Evolutionary conservation across 2,329 filamentous ascomycete species (phyloP).

Genomic region (Pseudogymnoascus sp.): DNA sequence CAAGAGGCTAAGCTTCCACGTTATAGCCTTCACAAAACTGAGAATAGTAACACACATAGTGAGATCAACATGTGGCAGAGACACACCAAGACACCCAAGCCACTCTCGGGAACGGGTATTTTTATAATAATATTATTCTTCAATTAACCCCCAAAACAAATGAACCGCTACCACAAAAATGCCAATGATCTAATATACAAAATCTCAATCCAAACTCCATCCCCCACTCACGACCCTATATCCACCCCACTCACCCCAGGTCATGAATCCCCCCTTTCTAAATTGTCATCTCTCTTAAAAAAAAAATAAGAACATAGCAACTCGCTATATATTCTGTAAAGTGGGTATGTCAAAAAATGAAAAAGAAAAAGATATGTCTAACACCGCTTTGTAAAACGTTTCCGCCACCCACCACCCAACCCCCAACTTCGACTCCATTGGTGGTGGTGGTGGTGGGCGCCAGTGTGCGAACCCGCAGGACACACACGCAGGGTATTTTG

Average conservation of each 20-base stretch:
- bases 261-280: neutral
- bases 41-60: neutral
- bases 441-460: neutral
- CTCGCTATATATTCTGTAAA: neutral
- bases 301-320: neutral
- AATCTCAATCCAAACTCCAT: slow-evolving; percentile 2
- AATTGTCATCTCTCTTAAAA: neutral
- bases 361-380: neutral
- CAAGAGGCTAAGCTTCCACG: neutral
- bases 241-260: neutral
- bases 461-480: neutral
- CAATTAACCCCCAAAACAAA: neutral
- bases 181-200: slow-evolving; percentile 2
- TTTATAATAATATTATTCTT: neutral
- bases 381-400: neutral
- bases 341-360: neutral
- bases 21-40: neutral
- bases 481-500: neutral
- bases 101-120: neutral
- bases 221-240: neutral
- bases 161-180: neutral
- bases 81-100: neutral
- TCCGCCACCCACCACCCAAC: too few relatives aligned
- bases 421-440: too few relatives aligned
- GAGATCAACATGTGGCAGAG: neutral